Percentiles rank a stretch among this genome's conserved stretches.
Conservation (phyloP, 164 flowering plant genomes). For the Malania oleifera region DNA sequence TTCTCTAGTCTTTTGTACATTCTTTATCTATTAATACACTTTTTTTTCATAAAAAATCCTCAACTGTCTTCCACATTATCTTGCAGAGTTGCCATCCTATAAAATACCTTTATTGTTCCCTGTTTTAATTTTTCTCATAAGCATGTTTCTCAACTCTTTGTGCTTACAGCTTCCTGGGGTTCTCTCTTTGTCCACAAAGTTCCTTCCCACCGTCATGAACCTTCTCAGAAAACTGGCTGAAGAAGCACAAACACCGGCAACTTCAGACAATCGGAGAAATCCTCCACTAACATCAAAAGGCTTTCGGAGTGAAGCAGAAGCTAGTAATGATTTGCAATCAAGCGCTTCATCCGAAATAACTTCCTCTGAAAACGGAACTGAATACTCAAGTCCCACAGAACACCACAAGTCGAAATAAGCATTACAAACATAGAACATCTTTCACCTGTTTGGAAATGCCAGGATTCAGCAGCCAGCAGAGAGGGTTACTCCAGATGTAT, state of each 20-base stretch:
- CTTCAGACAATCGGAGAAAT: slow-evolving; percentile 43
- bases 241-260: slow-evolving; percentile 49
- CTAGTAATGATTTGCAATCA: slow-evolving; percentile 36
- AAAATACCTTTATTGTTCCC: too few relatives aligned
- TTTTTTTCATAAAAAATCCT: too few relatives aligned
- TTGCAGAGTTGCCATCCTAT: too few relatives aligned
- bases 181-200: slow-evolving; percentile 68
- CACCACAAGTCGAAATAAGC: slow-evolving; percentile 32
- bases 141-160: not conserved
- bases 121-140: not conserved
- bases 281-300: slow-evolving; percentile 32
- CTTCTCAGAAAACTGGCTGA: slow-evolving; percentile 75
- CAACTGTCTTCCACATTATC: too few relatives aligned
- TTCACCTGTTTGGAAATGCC: slow-evolving; percentile 10
- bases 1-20: too few relatives aligned
- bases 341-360: slow-evolving; percentile 56
- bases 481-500: slow-evolving; percentile 9
- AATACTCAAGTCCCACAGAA: slow-evolving; percentile 46
- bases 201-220: slow-evolving; percentile 86
- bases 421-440: not conserved
- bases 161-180: slow-evolving; percentile 82
- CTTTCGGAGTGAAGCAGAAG: slow-evolving; percentile 23
- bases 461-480: slow-evolving; percentile 2
- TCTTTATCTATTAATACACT: too few relatives aligned
- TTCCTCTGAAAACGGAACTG: slow-evolving; percentile 33